These are phyloP conservation scores for Paraconiothyrium sp. DNA, from an alignment of 2,329 filamentous ascomycete species.

Conservation along the genomic window DNA sequence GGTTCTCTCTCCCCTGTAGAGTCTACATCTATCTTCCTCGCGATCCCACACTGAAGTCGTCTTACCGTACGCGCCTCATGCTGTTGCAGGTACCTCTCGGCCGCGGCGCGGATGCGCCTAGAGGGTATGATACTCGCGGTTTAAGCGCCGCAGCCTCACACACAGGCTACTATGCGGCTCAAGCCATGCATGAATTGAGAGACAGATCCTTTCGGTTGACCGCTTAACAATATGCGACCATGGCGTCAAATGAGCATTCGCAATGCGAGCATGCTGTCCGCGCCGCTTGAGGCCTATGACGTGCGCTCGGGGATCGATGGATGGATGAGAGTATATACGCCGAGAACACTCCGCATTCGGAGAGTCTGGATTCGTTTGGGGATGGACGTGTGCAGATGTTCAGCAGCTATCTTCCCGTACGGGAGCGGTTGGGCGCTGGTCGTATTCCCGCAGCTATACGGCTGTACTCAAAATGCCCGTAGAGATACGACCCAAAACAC, in stretches of 20 bases:
- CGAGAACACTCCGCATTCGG: not conserved
- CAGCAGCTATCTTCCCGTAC: not conserved
- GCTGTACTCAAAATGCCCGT: no score
- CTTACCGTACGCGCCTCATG: conserved; percentile 8
- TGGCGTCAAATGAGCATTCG: not conserved
- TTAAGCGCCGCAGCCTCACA: conserved; percentile 3
- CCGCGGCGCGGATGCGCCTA: conserved; percentile 5
- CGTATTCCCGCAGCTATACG: not conserved
- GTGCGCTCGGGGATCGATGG: not conserved
- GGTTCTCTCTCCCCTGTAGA: not conserved
- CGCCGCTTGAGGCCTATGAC: not conserved
- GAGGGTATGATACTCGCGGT: not conserved
- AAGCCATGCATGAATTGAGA: conserved; percentile 1
- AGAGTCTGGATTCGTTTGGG: not conserved
- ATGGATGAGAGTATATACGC: not conserved
- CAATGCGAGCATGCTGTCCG: not conserved
- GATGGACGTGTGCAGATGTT: not conserved
- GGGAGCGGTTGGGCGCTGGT: not conserved
- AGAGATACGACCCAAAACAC: not conserved
- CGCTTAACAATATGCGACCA: not conserved
- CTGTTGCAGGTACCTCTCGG: conserved; percentile 3
- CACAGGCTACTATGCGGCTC: conserved; percentile 5
- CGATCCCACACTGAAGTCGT: not conserved
- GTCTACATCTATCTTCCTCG: not conserved
- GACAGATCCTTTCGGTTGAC: not conserved